A percentile compares a stretch with the other conserved stretches of the same genome.
phyloP scores from a whole-genome alignment of 2,329 filamentous ascomycete species.

The Cadophora gregata region DNA sequence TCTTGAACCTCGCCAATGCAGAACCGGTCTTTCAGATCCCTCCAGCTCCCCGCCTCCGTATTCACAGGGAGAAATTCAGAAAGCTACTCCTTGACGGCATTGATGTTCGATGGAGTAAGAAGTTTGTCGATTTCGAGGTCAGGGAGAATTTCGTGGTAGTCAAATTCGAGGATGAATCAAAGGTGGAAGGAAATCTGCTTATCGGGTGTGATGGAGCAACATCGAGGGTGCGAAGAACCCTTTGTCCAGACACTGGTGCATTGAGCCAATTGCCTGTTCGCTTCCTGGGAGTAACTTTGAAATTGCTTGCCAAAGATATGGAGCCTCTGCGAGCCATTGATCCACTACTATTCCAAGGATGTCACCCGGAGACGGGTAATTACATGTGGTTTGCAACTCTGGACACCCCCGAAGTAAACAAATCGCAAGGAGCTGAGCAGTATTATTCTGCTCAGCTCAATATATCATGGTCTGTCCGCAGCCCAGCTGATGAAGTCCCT shows the following conservation, averaged over 20 bases:
- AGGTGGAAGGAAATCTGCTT: conserved; percentile 50
- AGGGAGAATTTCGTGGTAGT: conserved; percentile 48
- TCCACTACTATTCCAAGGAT: conserved; percentile 60
- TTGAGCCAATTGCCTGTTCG: conserved; percentile 52
- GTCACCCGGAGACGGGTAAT: conserved; percentile 55
- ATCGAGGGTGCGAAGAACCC: conserved; percentile 49
- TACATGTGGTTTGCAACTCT: conserved; percentile 54
- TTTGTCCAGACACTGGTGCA: conserved; percentile 48
- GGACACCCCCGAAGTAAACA: conserved; percentile 32
- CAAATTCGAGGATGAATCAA: conserved; percentile 54
- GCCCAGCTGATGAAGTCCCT: conserved; percentile 49
- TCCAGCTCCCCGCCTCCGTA: conserved; percentile 53
- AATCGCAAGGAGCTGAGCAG: conserved; percentile 22
- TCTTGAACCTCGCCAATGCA: conserved; percentile 60
- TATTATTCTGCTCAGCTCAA: conserved; percentile 40
- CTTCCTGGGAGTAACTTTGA: conserved; percentile 54
- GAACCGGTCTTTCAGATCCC: conserved; percentile 53
- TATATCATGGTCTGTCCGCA: conserved; percentile 51
- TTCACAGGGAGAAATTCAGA: conserved; percentile 54
- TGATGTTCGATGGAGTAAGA: conserved; percentile 54
- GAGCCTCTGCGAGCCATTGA: conserved; percentile 54
- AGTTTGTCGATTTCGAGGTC: conserved; percentile 44
- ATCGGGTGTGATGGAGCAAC: conserved; percentile 58
- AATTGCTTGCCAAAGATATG: conserved; percentile 50
- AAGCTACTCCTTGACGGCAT: conserved; percentile 53